Evolutionary conservation across 2,329 filamentous ascomycete genomes (phyloP).

Genomic region (Cladosporium sp.): DNA sequence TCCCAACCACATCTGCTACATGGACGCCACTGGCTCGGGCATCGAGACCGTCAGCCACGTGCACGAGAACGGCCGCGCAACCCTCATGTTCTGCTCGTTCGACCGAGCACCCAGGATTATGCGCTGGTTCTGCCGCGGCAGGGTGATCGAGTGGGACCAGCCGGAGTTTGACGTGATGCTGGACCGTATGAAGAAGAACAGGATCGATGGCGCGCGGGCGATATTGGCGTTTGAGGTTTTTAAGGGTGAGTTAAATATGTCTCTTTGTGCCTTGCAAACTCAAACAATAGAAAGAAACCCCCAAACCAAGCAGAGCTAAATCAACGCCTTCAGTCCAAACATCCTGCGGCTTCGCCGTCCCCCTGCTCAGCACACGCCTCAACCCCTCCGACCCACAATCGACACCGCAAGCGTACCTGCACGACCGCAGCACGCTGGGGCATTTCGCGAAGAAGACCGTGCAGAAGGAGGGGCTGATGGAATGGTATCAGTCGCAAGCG

Average conservation of each 20-base stretch:
- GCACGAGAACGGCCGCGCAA: constrained; percentile 72
- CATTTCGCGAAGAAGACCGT: constrained; percentile 48
- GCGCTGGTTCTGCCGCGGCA: constrained; percentile 58
- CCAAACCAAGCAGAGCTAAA: too few relatives aligned
- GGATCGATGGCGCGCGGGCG: constrained; percentile 51
- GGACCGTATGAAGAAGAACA: constrained; percentile 30
- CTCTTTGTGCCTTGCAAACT: too few relatives aligned
- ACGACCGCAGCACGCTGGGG: constrained; percentile 54
- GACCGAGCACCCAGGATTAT: constrained; percentile 57
- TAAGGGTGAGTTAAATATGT: constrained; percentile 37
- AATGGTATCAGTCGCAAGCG: constrained; percentile 53
- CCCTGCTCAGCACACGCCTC: constrained; percentile 43
- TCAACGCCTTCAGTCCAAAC: constrained; percentile 52
- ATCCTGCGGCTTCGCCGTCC: constrained; percentile 63
- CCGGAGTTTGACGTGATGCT: constrained; percentile 44
- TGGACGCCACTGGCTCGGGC: constrained; percentile 71
- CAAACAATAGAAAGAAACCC: too few relatives aligned
- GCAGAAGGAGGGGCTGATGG: constrained; percentile 45
- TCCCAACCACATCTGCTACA: constrained; percentile 60
- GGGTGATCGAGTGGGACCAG: constrained; percentile 58
- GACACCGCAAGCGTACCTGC: constrained; percentile 35
- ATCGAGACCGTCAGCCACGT: constrained; percentile 72
- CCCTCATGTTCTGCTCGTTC: constrained; percentile 70
- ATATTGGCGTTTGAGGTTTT: constrained; percentile 60
- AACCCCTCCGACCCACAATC: constrained; percentile 16